Percentiles rank a stretch among this genome's conserved stretches.
These are phyloP conservation scores for Colletotrichum costaricense DNA, from an alignment of 2,329 filamentous ascomycete genomes.

Conservation along the genomic window DNA sequence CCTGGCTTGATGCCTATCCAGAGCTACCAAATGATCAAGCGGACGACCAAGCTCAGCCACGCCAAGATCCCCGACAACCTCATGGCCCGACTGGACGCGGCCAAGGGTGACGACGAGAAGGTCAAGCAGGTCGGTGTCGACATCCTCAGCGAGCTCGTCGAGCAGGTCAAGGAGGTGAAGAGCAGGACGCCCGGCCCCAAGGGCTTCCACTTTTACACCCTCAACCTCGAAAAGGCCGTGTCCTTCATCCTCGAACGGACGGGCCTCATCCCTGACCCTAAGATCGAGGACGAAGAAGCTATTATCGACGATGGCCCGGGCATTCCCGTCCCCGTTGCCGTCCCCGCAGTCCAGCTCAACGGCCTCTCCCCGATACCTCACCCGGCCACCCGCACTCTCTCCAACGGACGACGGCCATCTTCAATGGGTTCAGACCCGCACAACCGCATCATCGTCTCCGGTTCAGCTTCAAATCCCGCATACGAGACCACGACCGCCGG, in stretches of 20 bases:
- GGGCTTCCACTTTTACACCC: constrained; percentile 97
- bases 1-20: constrained; percentile 98
- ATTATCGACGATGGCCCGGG: constrained; percentile 58
- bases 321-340: constrained; percentile 50
- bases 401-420: constrained; percentile 72
- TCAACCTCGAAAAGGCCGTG: constrained; percentile 96
- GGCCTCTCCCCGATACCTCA: constrained; percentile 49
- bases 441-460: constrained; percentile 86
- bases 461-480: constrained; percentile 66
- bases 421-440: constrained; percentile 86
- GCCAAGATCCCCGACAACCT: constrained; percentile 81
- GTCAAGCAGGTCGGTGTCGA: constrained; percentile 85
- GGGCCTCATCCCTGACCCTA: constrained; percentile 78
- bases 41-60: constrained; percentile 94
- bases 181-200: constrained; percentile 68
- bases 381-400: constrained; percentile 46
- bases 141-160: constrained; percentile 85
- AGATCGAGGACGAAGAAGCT: constrained; percentile 64
- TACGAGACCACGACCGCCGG: constrained; percentile 83
- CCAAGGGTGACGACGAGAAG: constrained; percentile 83
- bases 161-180: constrained; percentile 77
- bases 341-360: constrained; percentile 64
- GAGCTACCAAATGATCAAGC: constrained; percentile 93
- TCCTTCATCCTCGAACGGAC: constrained; percentile 91
- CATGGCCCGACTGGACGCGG: constrained; percentile 75